These are phyloP conservation scores for Colletotrichum sp. DNA, from an alignment of 2,329 filamentous ascomycete genomes.

Conservation along the genomic window DNA sequence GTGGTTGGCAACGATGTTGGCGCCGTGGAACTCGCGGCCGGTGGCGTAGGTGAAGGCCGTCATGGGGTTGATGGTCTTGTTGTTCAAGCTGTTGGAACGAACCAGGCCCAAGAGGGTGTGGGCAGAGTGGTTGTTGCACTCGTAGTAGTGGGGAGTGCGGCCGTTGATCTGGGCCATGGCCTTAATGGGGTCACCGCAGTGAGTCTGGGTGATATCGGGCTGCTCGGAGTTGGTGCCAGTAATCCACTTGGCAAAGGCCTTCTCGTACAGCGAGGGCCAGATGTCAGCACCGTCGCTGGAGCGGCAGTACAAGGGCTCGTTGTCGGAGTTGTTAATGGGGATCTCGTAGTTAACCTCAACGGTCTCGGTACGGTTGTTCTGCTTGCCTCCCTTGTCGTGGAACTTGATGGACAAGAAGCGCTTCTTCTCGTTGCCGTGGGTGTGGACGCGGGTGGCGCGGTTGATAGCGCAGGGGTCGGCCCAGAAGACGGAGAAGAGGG, in stretches of 20 bases:
- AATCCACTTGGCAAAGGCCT: conserved; percentile 53
- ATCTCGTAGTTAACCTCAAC: conserved; percentile 49
- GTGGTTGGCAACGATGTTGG: conserved; percentile 50
- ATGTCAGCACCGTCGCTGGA: conserved; percentile 45
- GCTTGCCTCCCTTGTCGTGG: conserved; percentile 49
- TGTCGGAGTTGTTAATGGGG: conserved; percentile 48
- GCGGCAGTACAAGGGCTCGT: conserved; percentile 46
- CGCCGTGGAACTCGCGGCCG: conserved; percentile 39
- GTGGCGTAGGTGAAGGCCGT: conserved; percentile 45
- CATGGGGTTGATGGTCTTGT: conserved; percentile 48
- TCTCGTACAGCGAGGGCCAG: conserved; percentile 52
- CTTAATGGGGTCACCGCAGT: conserved; percentile 48
- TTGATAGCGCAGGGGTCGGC: conserved; percentile 46
- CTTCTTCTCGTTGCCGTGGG: conserved; percentile 29
- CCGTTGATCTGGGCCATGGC: conserved; percentile 50
- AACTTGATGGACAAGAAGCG: conserved; percentile 38
- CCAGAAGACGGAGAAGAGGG: conserved; percentile 51
- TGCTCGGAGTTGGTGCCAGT: conserved; percentile 32
- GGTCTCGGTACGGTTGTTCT: conserved; percentile 41
- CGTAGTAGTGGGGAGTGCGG: conserved; percentile 40
- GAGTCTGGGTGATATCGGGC: conserved; percentile 45
- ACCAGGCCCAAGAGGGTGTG: conserved; percentile 42
- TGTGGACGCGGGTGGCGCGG: conserved; percentile 33
- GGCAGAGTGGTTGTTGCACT: conserved; percentile 34
- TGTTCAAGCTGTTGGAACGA: conserved; percentile 43